Base-by-base conservation (phyloP, 768 basidiomycete genomes). In the Boletus coccyginus region DNA sequence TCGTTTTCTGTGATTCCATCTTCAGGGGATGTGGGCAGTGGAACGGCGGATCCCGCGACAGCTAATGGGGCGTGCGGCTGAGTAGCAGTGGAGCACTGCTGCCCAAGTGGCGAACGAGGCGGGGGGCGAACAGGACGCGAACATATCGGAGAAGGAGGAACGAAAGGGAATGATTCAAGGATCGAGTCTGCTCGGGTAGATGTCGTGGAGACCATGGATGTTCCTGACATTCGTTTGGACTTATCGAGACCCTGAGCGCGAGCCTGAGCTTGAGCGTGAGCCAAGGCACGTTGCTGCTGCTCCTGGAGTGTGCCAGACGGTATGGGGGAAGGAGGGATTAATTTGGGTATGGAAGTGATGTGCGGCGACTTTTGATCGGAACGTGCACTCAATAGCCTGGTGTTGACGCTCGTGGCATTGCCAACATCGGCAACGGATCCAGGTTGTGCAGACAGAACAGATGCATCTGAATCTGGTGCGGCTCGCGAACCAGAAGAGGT, bases 101-200 rank as follows among this genome's bases (percentile, higher is more conserved):
- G 83, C 29, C 73, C 77, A 19, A 88, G 75, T 9, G 90, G 89
- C 11, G 90, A 91, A 54, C 84, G 83, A 38, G 87, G 87, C 7
- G 88, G 88, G 4, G 88, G 85, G 58, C 89, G 78, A 62, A 85
- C 75, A 11, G 90, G 90, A 51, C 87, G 78, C 61, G 89, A 84
- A n/a, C 90, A 91, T 56, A 93, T 92, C 7, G 92, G 92, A 9
- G 90, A 92, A 1, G 92, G 92, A 24, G 92, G 92, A 10, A 94
- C 90, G 68, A 94, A 92, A 36, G 89, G 90, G 78, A 94, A 94
- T 14, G 84, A 86, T 70, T 92, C 91, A 29, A 93, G 78, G 61
- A 93, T 90, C 4, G 90, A 92, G 66, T 93, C 90, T 29, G 90
- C 88, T 47, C 82, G 81, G 3, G 87, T 87, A 11, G 88, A 88